A percentile compares a stretch with the other conserved stretches of the same genome.
Evolutionary conservation across 306 rosid genomes (phyloP).

Genomic region (Fragaria ananassa): DNA sequence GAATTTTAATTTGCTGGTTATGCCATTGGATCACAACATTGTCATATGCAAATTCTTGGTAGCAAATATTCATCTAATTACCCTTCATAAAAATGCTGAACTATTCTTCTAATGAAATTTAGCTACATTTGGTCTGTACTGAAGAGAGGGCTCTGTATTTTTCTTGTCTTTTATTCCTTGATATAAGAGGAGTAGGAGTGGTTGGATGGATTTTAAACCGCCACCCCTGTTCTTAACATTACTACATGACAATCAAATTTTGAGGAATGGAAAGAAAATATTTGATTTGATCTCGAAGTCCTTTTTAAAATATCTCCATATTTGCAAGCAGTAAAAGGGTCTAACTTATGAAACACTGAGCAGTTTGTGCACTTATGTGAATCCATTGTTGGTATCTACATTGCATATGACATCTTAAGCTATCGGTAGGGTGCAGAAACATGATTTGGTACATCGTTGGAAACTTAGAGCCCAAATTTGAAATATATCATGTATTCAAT

Average conservation of each 20-base stretch:
- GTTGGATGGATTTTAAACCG: background rate
- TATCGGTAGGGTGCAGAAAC: background rate
- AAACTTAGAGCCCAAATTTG: background rate
- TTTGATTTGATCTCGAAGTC: no score
- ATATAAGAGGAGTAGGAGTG: background rate
- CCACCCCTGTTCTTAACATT: no score
- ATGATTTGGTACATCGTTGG: background rate
- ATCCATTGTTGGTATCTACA: background rate
- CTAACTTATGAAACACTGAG: background rate
- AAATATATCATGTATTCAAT: no score
- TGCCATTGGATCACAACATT: background rate
- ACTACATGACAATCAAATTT: no score
- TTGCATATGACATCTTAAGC: background rate
- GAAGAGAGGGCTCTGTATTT: background rate
- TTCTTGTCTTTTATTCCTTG: background rate
- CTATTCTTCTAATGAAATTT: background rate
- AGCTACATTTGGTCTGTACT: background rate
- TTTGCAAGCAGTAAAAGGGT: background rate
- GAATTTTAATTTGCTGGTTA: background rate
- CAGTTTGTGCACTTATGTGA: background rate
- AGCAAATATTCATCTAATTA: background rate
- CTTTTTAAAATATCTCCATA: no score
- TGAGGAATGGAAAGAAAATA: no score
- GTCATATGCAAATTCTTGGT: background rate
- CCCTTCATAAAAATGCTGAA: background rate